These are phyloP conservation scores for Mycena metata DNA, from an alignment of 768 basidiomycete genomes.

Conservation along the genomic window DNA sequence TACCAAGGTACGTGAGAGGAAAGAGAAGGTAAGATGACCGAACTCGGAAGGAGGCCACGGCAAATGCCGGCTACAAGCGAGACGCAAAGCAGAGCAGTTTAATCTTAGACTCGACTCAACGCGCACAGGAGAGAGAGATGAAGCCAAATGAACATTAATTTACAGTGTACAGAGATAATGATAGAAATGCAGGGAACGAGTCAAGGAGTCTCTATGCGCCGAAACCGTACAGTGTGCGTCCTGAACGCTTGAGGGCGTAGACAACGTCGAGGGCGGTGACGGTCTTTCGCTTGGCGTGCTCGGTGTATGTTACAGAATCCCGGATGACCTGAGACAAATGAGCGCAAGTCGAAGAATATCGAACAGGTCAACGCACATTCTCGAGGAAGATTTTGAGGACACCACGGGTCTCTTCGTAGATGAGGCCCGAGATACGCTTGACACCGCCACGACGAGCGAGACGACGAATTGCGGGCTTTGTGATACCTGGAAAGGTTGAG, in stretches of 20 bases:
- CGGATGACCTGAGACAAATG: constrained; percentile 70
- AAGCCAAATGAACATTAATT: constrained; percentile 14
- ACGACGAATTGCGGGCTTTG: constrained; percentile 87
- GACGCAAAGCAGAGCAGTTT: too few relatives aligned
- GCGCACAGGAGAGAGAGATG: neutral
- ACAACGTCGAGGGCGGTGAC: constrained; percentile 90
- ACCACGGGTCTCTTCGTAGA: constrained; percentile 94
- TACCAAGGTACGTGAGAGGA: too few relatives aligned
- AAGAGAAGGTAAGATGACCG: too few relatives aligned
- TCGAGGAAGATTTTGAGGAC: constrained; percentile 92
- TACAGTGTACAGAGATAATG: constrained; percentile 42
- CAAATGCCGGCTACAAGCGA: too few relatives aligned
- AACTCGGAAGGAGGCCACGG: too few relatives aligned
- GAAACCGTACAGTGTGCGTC: constrained; percentile 86
- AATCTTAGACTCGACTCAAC: too few relatives aligned
- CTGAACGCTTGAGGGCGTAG: constrained; percentile 80
- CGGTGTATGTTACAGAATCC: constrained; percentile 94
- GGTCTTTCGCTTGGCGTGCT: constrained; percentile 90
- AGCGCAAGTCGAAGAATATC: neutral
- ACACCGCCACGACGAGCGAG: constrained; percentile 94
- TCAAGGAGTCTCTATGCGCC: constrained; percentile 62
- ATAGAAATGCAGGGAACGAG: constrained; percentile 27
- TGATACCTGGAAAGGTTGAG: constrained; percentile 65
- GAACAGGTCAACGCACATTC: constrained; percentile 59
- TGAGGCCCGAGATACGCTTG: constrained; percentile 89